Base-by-base conservation (phyloP, 139 green algal genomes). In the Astrephomene gubernaculifera region DNA sequence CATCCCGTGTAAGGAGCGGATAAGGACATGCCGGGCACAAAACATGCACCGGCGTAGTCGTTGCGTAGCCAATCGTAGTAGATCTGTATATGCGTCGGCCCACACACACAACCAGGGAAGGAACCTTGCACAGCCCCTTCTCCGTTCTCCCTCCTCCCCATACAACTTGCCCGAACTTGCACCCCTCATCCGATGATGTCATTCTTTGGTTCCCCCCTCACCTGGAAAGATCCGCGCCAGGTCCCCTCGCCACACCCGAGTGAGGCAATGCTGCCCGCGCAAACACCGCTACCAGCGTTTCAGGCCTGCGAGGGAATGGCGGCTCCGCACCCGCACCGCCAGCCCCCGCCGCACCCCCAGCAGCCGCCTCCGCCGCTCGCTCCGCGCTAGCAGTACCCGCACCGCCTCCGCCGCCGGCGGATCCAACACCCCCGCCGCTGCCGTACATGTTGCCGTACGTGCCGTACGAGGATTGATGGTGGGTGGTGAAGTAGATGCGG, bases 401-500 rank as follows among this genome's bases (percentile, higher is more conserved):
- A 14, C 31, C 36, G 31, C 43, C 35, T n/a, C n/a, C n/a, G n/a
- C n/a, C n/a, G n/a, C n/a, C n/a, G n/a, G 27, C 38, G 38, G 35
- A 49, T 41, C 27, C n/a, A 0, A 31, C 63, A 14, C 31, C 36
- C 22, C 43, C 35, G 60, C 63, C 17, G 53, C 53, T 12, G 78
- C 82, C 71, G 61, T 73, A 60, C 10, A 22, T 29, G 71, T 70
- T 74, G 87, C 57, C 68, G 27, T 83, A 49, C 38, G 38, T 21
- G 24, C 61, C 22, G 63, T 38, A 74, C 82, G 36, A 45, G 44
- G 1, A 57, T 49, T 53, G 44, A 29, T 31, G 57, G n/a, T 72
- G 44, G n/a, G 89, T 94, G n/a, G 90, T 91, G 84, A 98, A 96
- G 90, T 96, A 99, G 2, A 98, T 92, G 25, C 97, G 90, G 0